phyloP scores from a whole-genome alignment of 805 yeast genomes.

The Suhomyces pyralidae region DNA sequence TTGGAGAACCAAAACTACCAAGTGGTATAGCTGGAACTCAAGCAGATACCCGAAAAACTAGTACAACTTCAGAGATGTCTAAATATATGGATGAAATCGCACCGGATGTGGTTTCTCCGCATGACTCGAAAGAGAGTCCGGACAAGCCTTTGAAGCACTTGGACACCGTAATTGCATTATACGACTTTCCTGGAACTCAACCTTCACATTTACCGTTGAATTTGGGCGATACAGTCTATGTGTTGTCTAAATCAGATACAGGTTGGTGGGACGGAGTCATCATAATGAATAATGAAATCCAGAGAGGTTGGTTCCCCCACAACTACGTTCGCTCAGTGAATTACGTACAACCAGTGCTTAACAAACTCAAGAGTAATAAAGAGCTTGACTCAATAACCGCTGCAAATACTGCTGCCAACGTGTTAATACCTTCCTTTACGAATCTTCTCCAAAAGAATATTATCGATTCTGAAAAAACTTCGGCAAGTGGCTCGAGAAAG shows the following conservation, averaged over 20 bases:
- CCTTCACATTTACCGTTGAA: slow-evolving; percentile 50
- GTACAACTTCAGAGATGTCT: slow-evolving; percentile 2
- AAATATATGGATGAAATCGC: slow-evolving; percentile 35
- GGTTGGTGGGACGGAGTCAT: slow-evolving; percentile 90
- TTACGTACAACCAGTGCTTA: slow-evolving; percentile 40
- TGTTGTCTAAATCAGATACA: slow-evolving; percentile 56
- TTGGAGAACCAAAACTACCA: not conserved
- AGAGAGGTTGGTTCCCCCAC: slow-evolving; percentile 85
- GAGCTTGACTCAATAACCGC: slow-evolving; percentile 44
- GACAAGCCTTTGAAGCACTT: slow-evolving; percentile 36
- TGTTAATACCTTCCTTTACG: slow-evolving; percentile 41
- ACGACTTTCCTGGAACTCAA: slow-evolving; percentile 53
- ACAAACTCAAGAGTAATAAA: slow-evolving; percentile 35
- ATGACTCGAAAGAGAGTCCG: slow-evolving; percentile 15
- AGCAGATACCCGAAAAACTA: not conserved
- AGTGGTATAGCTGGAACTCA: not conserved
- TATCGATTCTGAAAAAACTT: slow-evolving; percentile 29
- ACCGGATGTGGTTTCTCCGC: slow-evolving; percentile 38
- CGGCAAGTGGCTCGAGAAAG: slow-evolving; percentile 36
- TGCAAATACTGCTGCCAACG: slow-evolving; percentile 47
- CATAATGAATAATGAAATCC: slow-evolving; percentile 34
- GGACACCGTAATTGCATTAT: slow-evolving; percentile 58
- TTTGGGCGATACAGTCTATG: slow-evolving; percentile 70
- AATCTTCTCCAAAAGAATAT: slow-evolving; percentile 34
- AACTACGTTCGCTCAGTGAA: slow-evolving; percentile 51